Evolutionary conservation across 495 filamentous ascomycete genomes (phyloP), one percentile per base, ranked within the genome.

Genomic region (Aspergillus biplanus): DNA sequence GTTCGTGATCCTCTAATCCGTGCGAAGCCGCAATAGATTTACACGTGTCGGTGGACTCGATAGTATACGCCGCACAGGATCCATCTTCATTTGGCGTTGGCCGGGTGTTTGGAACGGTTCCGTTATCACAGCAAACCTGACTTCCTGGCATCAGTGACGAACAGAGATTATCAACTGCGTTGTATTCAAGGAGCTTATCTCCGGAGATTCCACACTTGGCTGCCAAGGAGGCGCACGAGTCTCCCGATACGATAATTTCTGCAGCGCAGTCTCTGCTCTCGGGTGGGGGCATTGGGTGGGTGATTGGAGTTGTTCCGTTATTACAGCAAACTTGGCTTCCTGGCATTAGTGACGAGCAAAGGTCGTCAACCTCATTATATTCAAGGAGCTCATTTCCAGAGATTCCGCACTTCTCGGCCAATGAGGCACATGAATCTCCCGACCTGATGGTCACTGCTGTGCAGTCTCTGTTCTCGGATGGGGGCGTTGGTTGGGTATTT

Each of bases 241-340:
- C 80, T 33, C 75, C 76, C 1, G 64, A 39, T 52, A 42, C 58
- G 5, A 74, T 73, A 7, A 53, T 21, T 32, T 52, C 18, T 21
- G 11, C 18, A 3, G 3, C 27, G 27, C 61, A 63, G 4, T 21
- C 35, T 6, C 13, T 27, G 2, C 16, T 50, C 32, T 42, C n/a
- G 31, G 21, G 21, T 27, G 21, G 21, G 21, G 2, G 75, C 53
- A 71, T 66, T 0, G 82, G 82, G 5, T 53, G 61, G 16, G 65
- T 63, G 63, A 82, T 71, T 0, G 76, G 76, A 3, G 78, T 62
- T 2, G 59, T 63, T 15, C 80, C 83, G 3, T 62, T 18, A 0
- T 75, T 74, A 62, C 83, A 85, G 73, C 83, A 86, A 18, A 84
- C 78, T 18, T 73, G 57, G 53, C 83, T 70, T 4, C 67, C 63